Base-by-base conservation (phyloP, 2,329 filamentous ascomycete species). In the Penicillium sp. region DNA sequence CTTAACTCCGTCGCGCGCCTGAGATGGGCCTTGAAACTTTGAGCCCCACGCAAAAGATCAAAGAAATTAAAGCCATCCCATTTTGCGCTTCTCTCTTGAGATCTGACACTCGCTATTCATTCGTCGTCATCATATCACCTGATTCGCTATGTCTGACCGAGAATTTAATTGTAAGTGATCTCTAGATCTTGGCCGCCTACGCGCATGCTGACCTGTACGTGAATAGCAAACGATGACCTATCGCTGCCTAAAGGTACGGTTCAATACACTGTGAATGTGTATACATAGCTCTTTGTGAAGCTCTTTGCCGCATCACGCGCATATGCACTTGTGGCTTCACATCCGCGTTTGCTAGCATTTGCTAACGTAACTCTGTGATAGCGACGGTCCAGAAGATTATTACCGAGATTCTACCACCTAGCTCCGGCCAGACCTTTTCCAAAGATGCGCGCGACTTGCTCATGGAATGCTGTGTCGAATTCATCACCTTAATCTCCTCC, bases 381-480 rank as follows among this genome's bases (percentile, higher is more conserved):
- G 86, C 86, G 43, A 88, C 86, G 45, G 86, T 88, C 40, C 84
- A 87, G 68, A 88, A 88, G 77, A 99, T 99, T 63, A 93, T 99
- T 65, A 88, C 88, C 56, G 94, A 99, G 74, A 97, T 99, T 67
- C 83, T 99, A 1, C 87, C 91, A 1, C 78, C 88, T 0, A 85
- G 88, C 46, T 82, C 82, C 17, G 90, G 91, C 48, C 84, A 96
- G 59, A 88, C 89, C 1, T 97, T 97, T 72, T 90, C 92, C 41
- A 97, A 96, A 73, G 94, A 99, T 68, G 92, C 93, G 12, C 88
- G 94, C 57, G 94, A 99, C 70, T 82, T 97, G 3, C 82, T 99
- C 50, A 99, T 99, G 68, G 94, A 97, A 79, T 97, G 94, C 78
- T 99, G 94, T 70, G 93, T 99, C 69, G 94, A 99, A 75, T 99